Evolutionary conservation across 2,329 filamentous ascomycete genomes (phyloP), one percentile per base, ranked within the genome.

Genomic region (Colletotrichum tofieldiae): DNA sequence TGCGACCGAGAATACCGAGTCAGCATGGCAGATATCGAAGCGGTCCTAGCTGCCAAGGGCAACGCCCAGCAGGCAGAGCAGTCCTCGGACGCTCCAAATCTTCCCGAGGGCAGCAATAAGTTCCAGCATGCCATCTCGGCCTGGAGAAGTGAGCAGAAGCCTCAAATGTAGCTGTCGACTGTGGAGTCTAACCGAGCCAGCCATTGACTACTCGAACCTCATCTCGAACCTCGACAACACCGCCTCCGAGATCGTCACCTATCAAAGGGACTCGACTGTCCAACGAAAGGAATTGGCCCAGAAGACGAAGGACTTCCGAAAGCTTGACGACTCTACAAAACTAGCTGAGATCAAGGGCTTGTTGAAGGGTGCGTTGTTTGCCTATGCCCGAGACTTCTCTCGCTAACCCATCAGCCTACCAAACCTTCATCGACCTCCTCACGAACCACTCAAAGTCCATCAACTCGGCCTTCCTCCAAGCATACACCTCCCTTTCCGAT

Each of bases 201-300:
- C 92, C 78, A 94, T 99, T 81, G 94, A 98, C 81, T 88, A 99
- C 70, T 93, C 94, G 59, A 91, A 89, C 32, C 90, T 98, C 75
- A 91, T 98, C 73, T 93, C 94, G 41, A 93, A 90, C 75, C 92
- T 99, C 74, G 96, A 99, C 83, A 93, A 92, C 72, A 96, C 95
- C 4, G 96, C 96, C n/a, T 96, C 95, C 14, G 96, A 98, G 78
- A 94, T 99, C 74, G 94, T 98, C 64, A 87, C 93, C 59, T 95
- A 97, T 80, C 97, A 99, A 80, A 91, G 95, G 77, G 96, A 98
- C 82, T 94, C 96, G n/a, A 93, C 98, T 5, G 92, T 98, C 0
- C 96, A 99, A 81, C 90, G 96, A 65, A 99, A 99, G 81, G 97
- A 99, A 73, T 87, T 99, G 26, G 96, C 97, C n/a, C 95, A 98